phyloP scores from a whole-genome alignment of 345 rosid genomes.

The Cardamine chenopodiifolia region DNA sequence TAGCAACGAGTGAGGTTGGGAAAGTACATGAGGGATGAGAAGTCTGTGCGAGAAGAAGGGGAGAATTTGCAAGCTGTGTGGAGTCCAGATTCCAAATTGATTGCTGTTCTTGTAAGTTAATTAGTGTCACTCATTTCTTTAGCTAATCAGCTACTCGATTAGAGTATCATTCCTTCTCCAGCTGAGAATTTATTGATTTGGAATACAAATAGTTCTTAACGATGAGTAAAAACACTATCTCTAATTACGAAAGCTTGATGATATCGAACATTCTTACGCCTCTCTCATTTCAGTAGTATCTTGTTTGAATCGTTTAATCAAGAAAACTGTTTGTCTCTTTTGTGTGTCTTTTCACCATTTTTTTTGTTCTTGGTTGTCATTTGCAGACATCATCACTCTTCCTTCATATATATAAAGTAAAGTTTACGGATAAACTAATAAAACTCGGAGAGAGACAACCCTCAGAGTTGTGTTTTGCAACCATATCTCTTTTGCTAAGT shows the following conservation, averaged over 20 bases:
- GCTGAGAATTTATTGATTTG: neutral
- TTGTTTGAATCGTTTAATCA: constrained; percentile 6
- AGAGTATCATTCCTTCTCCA: neutral
- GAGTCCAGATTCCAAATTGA: constrained; percentile 86
- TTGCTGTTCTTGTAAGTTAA: constrained; percentile 83
- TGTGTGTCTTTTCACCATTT: neutral
- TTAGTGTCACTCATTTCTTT: constrained; percentile 1
- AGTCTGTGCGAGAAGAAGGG: constrained; percentile 76
- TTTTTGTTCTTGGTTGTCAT: neutral
- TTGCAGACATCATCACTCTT: constrained; percentile 88
- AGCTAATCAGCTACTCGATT: neutral
- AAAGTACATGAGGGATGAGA: constrained; percentile 77
- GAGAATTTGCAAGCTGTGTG: constrained; percentile 87
- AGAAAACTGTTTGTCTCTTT: neutral
- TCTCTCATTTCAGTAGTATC: neutral
- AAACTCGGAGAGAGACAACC: constrained; percentile 80
- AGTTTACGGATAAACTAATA: constrained; percentile 68
- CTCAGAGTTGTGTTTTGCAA: constrained; percentile 64
- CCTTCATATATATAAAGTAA: constrained; percentile 85
- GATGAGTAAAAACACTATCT: neutral
- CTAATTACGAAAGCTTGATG: neutral
- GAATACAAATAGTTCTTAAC: neutral
- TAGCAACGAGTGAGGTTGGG: constrained; percentile 94
- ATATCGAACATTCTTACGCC: neutral
- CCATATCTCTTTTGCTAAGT: constrained; percentile 63